phyloP scores from a whole-genome alignment of 345 rosid genomes.

The Rubroshorea leprosula region DNA sequence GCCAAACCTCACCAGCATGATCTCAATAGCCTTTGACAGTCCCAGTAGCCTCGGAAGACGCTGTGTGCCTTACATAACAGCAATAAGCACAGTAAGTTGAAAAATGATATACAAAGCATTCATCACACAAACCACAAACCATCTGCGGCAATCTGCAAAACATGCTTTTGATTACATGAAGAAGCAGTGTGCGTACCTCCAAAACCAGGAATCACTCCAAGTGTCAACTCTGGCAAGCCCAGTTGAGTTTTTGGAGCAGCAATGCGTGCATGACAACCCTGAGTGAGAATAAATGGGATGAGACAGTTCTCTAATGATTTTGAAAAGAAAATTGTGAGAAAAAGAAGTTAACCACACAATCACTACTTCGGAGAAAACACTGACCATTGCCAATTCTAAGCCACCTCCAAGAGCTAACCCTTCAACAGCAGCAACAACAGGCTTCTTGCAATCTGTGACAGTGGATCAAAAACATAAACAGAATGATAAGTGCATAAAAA shows the following conservation, averaged over 20 bases:
- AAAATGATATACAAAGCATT: conserved; percentile 10
- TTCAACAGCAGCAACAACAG: conserved; percentile 92
- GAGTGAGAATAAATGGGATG: conserved; percentile 5
- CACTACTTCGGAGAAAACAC: conserved; percentile 20
- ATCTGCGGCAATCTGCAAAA: background rate
- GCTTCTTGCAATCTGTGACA: conserved; percentile 85
- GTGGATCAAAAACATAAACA: background rate
- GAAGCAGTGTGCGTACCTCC: conserved; percentile 56
- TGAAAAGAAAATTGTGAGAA: background rate
- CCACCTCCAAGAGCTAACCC: conserved; percentile 99
- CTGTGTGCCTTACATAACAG: conserved; percentile 69
- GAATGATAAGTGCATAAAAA: background rate
- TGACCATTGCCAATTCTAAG: conserved; percentile 81
- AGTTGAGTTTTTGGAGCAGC: conserved; percentile 72
- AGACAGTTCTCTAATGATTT: conserved; percentile 1
- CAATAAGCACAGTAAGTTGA: conserved; percentile 9
- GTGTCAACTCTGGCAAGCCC: conserved; percentile 85
- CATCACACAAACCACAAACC: conserved; percentile 6
- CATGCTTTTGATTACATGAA: background rate
- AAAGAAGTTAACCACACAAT: conserved; percentile 4
- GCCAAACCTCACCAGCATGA: conserved; percentile 60
- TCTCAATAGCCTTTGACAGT: conserved; percentile 75
- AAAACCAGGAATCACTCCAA: conserved; percentile 86
- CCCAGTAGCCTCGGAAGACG: conserved; percentile 96
- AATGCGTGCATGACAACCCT: conserved; percentile 89